Evolutionary conservation across 805 yeast genomes (phyloP), one percentile per base, ranked within the genome.

Genomic region (Nakazawaea populi): DNA sequence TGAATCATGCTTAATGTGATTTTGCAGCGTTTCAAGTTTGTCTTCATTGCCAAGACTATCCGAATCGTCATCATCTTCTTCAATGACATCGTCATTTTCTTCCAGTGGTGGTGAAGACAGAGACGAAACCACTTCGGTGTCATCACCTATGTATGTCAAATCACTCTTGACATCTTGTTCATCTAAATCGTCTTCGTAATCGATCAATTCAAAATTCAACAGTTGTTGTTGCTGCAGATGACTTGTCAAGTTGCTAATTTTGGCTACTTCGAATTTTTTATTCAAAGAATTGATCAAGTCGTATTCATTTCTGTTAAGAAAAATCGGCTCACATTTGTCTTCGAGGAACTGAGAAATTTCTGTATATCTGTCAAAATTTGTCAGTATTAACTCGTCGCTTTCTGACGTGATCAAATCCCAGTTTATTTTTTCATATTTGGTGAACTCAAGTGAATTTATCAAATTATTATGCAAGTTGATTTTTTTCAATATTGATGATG

Each of bases 391-490:
- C 24, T 18, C 24, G 24, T 18, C 24, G 3, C 24, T 18, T 18
- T 18, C 24, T 18, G 24, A 18, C 24, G 24, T 18, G 24, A 18
- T 18, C 37, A 75, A 60, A 44, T 57, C 60, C 79, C 80, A 76
- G 48, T 71, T 68, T 53, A 82, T 72, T 52, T 70, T 69, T 55
- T 75, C 75, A 72, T 83, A 82, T 48, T 70, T 76, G 66, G 78
- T 71, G 58, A 82, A 82, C 46, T 75, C 76, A 30, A 76, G 63
- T 4, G 79, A 71, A 55, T 76, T 78, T n/a, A 76, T 68, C 4
- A 73, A 68, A 36, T 83, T 84, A 54, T 72, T 72, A 58, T 82
- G 86, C 8, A 79, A 38, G 1, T 79, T 68, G 3, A 82, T 52
- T 52, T 80, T 80, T 9, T 29, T 41, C 38, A 66, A 67, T 18